These are phyloP conservation scores for Acanthamoeba divionensis DNA, from an alignment of 208 protist genomes.

Conservation along the genomic window DNA sequence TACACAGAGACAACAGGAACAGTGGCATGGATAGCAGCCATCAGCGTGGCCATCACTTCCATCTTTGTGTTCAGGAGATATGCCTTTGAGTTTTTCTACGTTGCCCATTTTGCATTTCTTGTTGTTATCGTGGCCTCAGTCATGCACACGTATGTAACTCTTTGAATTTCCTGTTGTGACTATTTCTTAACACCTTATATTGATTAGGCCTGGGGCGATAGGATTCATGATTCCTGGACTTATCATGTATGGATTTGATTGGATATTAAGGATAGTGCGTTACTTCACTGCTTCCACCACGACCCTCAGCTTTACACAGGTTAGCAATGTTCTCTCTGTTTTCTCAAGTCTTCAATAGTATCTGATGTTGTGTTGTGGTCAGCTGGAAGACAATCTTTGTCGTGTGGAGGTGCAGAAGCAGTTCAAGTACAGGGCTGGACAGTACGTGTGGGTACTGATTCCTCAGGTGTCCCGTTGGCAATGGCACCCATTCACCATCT, in stretches of 20 bases:
- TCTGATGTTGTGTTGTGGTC: too few species aligned
- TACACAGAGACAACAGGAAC: not conserved
- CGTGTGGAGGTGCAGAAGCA: not conserved
- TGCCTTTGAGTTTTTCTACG: constrained; percentile 40
- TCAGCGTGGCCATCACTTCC: not conserved
- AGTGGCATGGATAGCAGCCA: not conserved
- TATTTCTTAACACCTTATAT: not conserved
- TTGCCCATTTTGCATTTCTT: not conserved
- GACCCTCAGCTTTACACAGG: not conserved
- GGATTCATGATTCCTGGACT: not conserved
- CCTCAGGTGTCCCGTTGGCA: not conserved
- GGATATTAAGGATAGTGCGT: not conserved
- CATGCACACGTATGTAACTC: not conserved
- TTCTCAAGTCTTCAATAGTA: too few species aligned
- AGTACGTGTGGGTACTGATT: constrained; percentile 4
- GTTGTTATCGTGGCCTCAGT: not conserved
- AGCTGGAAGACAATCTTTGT: not conserved
- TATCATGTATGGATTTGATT: not conserved
- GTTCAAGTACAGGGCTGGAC: constrained; percentile 26
- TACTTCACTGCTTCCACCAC: constrained; percentile 1
- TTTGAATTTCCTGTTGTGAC: not conserved
- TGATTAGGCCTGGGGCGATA: not conserved
- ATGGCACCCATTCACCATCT: constrained; percentile 40
- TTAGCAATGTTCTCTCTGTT: too few species aligned
- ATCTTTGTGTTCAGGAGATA: not conserved